Conservation (phyloP, 306 rosid species). For the Vigna unguiculata region DNA sequence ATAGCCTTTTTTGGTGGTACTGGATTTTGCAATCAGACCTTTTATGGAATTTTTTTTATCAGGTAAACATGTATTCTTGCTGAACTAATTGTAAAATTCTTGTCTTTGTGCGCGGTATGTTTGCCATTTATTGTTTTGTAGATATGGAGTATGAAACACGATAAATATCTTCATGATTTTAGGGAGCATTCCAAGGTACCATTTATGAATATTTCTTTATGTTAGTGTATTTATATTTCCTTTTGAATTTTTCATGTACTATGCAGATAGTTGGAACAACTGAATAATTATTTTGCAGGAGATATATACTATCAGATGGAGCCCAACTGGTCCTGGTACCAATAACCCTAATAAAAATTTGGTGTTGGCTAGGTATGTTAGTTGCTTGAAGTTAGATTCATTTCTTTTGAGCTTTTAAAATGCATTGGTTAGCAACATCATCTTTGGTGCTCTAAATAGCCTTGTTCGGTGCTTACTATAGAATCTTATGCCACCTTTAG, state of each 20-base stretch:
- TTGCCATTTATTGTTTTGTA: slow-evolving; percentile 46
- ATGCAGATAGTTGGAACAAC: slow-evolving; percentile 4
- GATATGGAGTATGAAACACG: slow-evolving; percentile 97
- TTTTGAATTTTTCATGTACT: not conserved
- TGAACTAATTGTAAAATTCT: slow-evolving; percentile 6
- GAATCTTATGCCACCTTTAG: slow-evolving; percentile 19
- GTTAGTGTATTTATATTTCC: slow-evolving; percentile 23
- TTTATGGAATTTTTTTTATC: not conserved
- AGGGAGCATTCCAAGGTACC: slow-evolving; percentile 91
- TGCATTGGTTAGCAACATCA: not conserved
- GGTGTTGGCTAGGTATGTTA: slow-evolving; percentile 85
- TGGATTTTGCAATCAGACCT: not conserved
- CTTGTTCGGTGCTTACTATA: not conserved
- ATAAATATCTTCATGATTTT: slow-evolving; percentile 79
- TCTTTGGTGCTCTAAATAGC: too few species aligned
- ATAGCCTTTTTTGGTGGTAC: not conserved
- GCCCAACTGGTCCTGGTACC: slow-evolving; percentile 93
- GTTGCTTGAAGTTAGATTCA: slow-evolving; percentile 1
- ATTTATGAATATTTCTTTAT: slow-evolving; percentile 2
- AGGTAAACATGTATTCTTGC: not conserved
- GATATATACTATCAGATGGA: slow-evolving; percentile 97
- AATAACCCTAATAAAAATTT: slow-evolving; percentile 77
- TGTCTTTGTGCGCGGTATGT: not conserved
- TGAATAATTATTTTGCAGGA: slow-evolving; percentile 63
- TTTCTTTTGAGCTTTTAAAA: not conserved